Evolutionary conservation across 1,284 basidiomycete species (phyloP).

Genomic region (Wolfiporia cocos): DNA sequence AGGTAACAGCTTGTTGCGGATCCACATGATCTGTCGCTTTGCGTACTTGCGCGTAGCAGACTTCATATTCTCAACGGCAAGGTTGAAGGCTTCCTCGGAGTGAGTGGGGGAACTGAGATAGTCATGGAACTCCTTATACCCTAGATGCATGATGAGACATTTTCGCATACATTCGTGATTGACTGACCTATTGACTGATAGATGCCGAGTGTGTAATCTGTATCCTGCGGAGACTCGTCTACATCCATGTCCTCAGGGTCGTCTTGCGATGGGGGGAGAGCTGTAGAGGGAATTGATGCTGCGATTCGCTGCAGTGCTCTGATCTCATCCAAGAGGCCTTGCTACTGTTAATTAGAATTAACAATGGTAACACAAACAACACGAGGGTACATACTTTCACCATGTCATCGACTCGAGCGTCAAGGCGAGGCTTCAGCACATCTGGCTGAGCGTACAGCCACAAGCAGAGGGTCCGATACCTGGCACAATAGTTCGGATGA

Average conservation of each 20-base stretch:
- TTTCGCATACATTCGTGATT: not conserved
- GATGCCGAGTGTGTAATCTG: slow-evolving; percentile 76
- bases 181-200: slow-evolving; percentile 90
- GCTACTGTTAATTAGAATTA: too few relatives aligned
- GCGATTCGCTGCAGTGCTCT: slow-evolving; percentile 40
- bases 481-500: slow-evolving; percentile 21
- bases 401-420: slow-evolving; percentile 87
- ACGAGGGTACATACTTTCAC: slow-evolving; percentile 50
- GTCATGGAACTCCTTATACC: slow-evolving; percentile 84
- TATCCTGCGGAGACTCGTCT: slow-evolving; percentile 12
- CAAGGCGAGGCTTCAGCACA: slow-evolving; percentile 62
- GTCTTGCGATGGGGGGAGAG: not conserved
- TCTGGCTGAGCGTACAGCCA: slow-evolving; percentile 85
- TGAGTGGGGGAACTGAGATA: slow-evolving; percentile 44
- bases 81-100: slow-evolving; percentile 41
- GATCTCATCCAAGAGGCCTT: slow-evolving; percentile 85
- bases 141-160: slow-evolving; percentile 32
- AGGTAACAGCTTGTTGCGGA: slow-evolving; percentile 86
- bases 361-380: too few relatives aligned
- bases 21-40: slow-evolving; percentile 89
- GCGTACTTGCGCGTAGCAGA: slow-evolving; percentile 88
- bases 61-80: slow-evolving; percentile 80
- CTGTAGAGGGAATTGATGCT: slow-evolving; percentile 4
- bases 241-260: not conserved
- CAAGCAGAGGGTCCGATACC: slow-evolving; percentile 82